A percentile compares a stretch with the other conserved stretches of the same genome.
phyloP scores from a whole-genome alignment of 2,329 filamentous ascomycete species.

The Clonostachys byssicola region DNA sequence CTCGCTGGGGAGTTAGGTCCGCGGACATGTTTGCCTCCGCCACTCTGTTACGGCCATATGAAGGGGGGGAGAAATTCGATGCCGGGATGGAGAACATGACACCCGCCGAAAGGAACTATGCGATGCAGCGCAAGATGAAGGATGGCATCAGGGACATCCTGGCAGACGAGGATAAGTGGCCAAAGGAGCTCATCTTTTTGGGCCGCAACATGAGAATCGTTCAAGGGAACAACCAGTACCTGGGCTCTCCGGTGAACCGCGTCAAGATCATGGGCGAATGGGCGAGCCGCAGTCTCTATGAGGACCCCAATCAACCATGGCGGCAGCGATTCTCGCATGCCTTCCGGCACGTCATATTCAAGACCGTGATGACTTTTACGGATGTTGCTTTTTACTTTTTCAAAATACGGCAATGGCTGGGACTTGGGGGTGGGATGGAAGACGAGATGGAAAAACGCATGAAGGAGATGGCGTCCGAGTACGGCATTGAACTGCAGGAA shows the following conservation, averaged over 20 bases:
- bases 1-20: slow-evolving; percentile 82
- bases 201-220: slow-evolving; percentile 90
- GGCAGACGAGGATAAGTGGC: slow-evolving; percentile 82
- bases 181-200: slow-evolving; percentile 87
- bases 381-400: slow-evolving; percentile 83
- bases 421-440: slow-evolving; percentile 81
- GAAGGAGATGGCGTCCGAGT: slow-evolving; percentile 83
- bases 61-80: slow-evolving; percentile 70
- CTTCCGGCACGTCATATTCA: slow-evolving; percentile 78
- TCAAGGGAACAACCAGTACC: slow-evolving; percentile 87
- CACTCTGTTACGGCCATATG: slow-evolving; percentile 85
- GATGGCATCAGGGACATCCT: slow-evolving; percentile 65
- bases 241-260: slow-evolving; percentile 85
- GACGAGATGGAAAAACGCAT: slow-evolving; percentile 88
- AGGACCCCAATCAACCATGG: slow-evolving; percentile 62
- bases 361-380: slow-evolving; percentile 66
- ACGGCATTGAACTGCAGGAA: slow-evolving; percentile 87
- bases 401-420: slow-evolving; percentile 72
- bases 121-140: slow-evolving; percentile 84
- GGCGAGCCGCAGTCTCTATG: slow-evolving; percentile 80
- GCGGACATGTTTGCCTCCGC: slow-evolving; percentile 89
- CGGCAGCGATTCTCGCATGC: slow-evolving; percentile 63
- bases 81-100: slow-evolving; percentile 55
- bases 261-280: slow-evolving; percentile 92
- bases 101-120: slow-evolving; percentile 73